These are phyloP conservation scores for Lasiodiplodia sp. DNA, from an alignment of 2,329 filamentous ascomycete species.

Conservation along the genomic window DNA sequence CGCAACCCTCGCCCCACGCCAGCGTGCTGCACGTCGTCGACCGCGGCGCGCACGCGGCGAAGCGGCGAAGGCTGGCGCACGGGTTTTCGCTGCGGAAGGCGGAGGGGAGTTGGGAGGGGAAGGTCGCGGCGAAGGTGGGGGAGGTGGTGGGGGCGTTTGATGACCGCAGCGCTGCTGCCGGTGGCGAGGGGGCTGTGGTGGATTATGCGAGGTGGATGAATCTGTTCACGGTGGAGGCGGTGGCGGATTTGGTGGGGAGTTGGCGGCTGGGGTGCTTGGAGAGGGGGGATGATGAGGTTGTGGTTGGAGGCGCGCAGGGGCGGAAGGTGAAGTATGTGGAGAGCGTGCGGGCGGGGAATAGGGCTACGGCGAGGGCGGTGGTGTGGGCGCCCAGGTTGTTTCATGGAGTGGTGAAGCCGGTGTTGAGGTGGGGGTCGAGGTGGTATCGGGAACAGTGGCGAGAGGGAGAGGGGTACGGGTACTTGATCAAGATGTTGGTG, in stretches of 20 bases:
- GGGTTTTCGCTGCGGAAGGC: constrained; percentile 34
- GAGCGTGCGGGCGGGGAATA: no score
- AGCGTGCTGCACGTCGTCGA: constrained; percentile 52
- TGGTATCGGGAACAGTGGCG: no score
- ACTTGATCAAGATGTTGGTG: constrained; percentile 56
- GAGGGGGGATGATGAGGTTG: constrained; percentile 44
- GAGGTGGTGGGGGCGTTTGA: no score
- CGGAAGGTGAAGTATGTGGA: no score
- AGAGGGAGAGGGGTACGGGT: no score
- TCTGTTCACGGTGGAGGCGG: constrained; percentile 64
- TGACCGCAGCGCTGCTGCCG: no score
- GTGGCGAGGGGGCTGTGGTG: constrained; percentile 40
- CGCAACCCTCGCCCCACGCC: constrained; percentile 55
- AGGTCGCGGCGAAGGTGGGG: neutral
- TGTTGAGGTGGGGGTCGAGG: no score
- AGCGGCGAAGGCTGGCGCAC: constrained; percentile 34
- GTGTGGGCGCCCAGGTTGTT: no score
- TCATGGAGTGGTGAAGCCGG: no score
- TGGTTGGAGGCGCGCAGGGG: constrained; percentile 46
- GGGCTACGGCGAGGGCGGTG: no score
- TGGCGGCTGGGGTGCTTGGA: constrained; percentile 36
- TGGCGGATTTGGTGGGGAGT: constrained; percentile 49
- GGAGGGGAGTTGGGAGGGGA: constrained; percentile 30
- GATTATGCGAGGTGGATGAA: constrained; percentile 62
- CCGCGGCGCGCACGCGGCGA: constrained; percentile 37